Percentiles rank a stretch among this genome's conserved stretches.
These are phyloP conservation scores for Perkinsus olseni DNA, from an alignment of 169 alveolate species.

Conservation along the genomic window DNA sequence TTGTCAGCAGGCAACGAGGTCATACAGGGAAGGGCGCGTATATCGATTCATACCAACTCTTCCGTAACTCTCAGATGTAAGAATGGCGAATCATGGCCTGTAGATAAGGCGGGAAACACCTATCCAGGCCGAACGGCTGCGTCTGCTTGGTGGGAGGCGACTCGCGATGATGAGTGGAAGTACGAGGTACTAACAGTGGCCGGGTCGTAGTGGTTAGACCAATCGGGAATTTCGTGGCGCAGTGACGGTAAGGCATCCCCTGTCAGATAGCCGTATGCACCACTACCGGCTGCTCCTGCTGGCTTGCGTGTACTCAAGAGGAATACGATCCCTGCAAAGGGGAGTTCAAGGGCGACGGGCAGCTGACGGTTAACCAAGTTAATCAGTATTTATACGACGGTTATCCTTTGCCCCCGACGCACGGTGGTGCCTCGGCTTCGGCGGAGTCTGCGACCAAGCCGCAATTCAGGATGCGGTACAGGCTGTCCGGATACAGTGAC, in stretches of 20 bases:
- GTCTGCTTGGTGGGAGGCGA: neutral
- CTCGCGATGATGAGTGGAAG: neutral
- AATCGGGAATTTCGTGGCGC: neutral
- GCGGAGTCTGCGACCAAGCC: neutral
- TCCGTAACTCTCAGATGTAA: neutral
- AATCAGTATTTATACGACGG: neutral
- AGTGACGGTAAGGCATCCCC: neutral
- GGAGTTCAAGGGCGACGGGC: neutral
- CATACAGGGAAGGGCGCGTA: neutral
- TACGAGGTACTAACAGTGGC: neutral
- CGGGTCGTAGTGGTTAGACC: no score
- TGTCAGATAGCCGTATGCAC: neutral
- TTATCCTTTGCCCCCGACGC: neutral
- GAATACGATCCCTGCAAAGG: neutral
- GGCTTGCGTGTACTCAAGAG: neutral
- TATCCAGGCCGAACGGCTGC: neutral
- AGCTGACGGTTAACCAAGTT: neutral
- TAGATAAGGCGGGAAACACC: neutral
- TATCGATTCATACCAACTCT: no score
- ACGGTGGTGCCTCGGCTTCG: neutral
- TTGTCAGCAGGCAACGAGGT: neutral
- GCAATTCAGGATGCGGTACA: neutral
- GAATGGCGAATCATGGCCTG: neutral
- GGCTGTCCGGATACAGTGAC: neutral
- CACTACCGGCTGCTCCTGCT: neutral